Base-by-base conservation (phyloP, 2,329 filamentous ascomycete species). In the Claviceps maximensis region DNA sequence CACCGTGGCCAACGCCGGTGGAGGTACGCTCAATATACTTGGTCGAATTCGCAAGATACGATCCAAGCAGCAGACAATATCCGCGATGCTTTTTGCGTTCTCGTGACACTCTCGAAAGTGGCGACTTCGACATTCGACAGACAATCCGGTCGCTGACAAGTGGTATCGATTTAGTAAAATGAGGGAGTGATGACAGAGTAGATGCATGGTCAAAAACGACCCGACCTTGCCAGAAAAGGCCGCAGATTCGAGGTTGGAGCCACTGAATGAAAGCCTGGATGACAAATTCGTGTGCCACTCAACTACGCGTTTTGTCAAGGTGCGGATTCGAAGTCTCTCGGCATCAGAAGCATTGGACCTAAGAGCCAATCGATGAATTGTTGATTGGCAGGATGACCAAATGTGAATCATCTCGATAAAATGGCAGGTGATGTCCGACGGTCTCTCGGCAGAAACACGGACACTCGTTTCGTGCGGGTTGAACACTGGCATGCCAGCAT, bases 161-260 rank as follows among this genome's bases (percentile, higher is more conserved):
- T 74, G 74, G 59, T 84, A 78, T 41, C 85, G 77, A 59, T 84
- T 83, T 31, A 87, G 70, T 58, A 82, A 81, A 66, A 86, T 77
- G 59, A 80, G 67, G 0, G 80, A 74, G 47, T 79, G 75, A 62
- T 84, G 77, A 62, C 84, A 84, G n/a, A 86, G 69, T 29, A 84
- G 69, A 63, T 87, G 83, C 65, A 86, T 77, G 1, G 76, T 78
- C 52, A 86, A 67, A 61, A 83, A 83, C 0, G 75, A 74, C 5
- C 80, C 80, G 1, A 76, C 70, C 58, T 76, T 67, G 17, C 68
- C 78, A 27, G 76, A 75, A 31, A 73, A 67, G 7, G 79, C 73
- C 44, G 76, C 78, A 31, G 71, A 69, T 46, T 80, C 74, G 15
- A 87, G 68, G 54, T 84, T 86, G 52, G 73, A 67, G 4, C 72